Conservation (phyloP, 768 basidiomycete species). For the Xerocomellus dryophilus region DNA sequence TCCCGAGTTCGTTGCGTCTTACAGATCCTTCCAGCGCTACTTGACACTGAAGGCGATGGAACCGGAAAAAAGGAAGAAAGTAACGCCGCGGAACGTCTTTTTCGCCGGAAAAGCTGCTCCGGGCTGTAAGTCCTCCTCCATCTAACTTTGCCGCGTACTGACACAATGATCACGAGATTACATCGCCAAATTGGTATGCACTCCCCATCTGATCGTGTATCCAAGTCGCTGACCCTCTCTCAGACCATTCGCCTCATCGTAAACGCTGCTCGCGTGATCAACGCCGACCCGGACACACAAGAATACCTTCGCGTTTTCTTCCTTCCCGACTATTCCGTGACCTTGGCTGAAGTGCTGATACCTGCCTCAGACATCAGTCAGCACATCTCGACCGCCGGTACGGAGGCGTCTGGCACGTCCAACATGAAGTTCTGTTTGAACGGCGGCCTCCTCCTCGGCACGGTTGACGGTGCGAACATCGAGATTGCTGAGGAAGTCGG, state of each 20-base stretch:
- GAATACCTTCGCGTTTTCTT: conserved; percentile 88
- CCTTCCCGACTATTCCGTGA: conserved; percentile 93
- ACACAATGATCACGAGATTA: conserved; percentile 51
- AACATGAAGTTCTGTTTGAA: conserved; percentile 92
- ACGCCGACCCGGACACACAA: conserved; percentile 79
- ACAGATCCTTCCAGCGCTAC: conserved; percentile 60
- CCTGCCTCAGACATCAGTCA: conserved; percentile 94
- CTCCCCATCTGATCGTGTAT: background rate
- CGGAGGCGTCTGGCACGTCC: conserved; percentile 80
- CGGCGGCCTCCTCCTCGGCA: conserved; percentile 85
- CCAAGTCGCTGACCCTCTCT: background rate
- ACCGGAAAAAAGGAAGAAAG: conserved; percentile 75
- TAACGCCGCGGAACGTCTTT: conserved; percentile 86
- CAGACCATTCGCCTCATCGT: conserved; percentile 92
- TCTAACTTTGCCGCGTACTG: background rate
- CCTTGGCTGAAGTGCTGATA: conserved; percentile 78
- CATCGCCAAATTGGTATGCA: conserved; percentile 79
- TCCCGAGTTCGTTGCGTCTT: background rate
- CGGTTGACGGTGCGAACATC: conserved; percentile 93
- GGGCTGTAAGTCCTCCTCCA: conserved; percentile 54
- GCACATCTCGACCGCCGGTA: conserved; percentile 97
- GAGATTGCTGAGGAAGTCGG: conserved; percentile 97
- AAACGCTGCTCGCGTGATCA: conserved; percentile 71
- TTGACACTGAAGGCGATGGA: conserved; percentile 75
- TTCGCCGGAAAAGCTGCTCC: conserved; percentile 98